Conservation (phyloP, 495 filamentous ascomycete species). For the Aspergillus cristatus region DNA sequence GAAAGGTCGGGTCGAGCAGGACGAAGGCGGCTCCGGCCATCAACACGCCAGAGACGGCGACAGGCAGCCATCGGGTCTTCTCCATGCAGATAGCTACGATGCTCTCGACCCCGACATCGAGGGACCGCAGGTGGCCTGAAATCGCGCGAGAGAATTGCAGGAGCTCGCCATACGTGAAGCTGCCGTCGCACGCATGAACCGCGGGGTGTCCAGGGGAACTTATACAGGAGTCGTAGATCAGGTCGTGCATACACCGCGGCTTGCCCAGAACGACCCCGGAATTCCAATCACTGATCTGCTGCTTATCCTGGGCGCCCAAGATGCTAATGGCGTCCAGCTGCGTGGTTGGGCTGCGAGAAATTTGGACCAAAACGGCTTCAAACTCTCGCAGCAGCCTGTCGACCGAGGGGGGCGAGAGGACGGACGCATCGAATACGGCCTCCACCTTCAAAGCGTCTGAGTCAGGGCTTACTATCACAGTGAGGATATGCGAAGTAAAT, state of each 20-base stretch:
- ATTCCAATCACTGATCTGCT: conserved; percentile 24
- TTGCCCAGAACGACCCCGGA: conserved; percentile 13
- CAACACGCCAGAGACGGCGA: conserved; percentile 36
- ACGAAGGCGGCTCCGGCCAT: conserved; percentile 37
- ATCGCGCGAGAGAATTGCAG: conserved; percentile 16
- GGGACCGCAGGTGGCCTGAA: conserved; percentile 14
- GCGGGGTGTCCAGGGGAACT: conserved; percentile 10
- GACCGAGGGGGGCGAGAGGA: conserved; percentile 1
- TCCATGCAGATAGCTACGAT: conserved; percentile 35
- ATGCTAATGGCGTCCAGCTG: conserved; percentile 3
- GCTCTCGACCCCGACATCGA: conserved; percentile 17
- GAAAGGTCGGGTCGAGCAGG: conserved; percentile 29
- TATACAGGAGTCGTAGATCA: conserved; percentile 14
- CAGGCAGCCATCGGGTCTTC: conserved; percentile 31
- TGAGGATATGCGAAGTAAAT: neutral
- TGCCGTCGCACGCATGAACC: conserved; percentile 5
- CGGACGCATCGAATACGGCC: conserved; percentile 3
- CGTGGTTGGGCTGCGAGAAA: neutral
- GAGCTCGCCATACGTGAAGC: conserved; percentile 19
- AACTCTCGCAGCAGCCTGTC: conserved; percentile 8
- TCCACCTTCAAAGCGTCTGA: neutral
- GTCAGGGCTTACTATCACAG: neutral
- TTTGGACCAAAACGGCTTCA: conserved; percentile 9
- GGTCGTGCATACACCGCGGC: conserved; percentile 21
- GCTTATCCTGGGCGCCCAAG: conserved; percentile 5